Conservation (phyloP, 2,329 filamentous ascomycete genomes). For the Onygenales sp. region DNA sequence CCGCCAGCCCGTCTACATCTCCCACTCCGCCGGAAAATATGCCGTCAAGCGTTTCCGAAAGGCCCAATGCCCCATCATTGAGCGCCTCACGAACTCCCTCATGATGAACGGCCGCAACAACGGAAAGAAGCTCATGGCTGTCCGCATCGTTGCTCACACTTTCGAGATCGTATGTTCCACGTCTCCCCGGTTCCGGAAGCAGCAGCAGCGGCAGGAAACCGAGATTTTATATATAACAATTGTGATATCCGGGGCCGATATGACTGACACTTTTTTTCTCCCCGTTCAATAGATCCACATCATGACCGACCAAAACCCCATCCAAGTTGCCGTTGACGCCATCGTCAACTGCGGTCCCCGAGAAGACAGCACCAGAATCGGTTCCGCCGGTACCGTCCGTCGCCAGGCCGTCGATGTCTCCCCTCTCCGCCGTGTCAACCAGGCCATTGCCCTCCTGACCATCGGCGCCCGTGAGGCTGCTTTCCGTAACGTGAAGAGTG, state of each 20-base stretch:
- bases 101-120: conserved; percentile 99
- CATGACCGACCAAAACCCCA: conserved; percentile 99
- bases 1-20: conserved; percentile 96
- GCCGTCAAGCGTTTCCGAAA: conserved; percentile 99
- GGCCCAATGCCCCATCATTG: conserved; percentile 99
- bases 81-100: conserved; percentile 99
- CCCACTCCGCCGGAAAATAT: conserved; percentile 97
- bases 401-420: conserved; percentile 99
- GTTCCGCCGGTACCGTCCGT: conserved; percentile 98
- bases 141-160: conserved; percentile 96
- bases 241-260: not conserved
- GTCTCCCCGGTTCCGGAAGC: not conserved
- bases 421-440: conserved; percentile 98
- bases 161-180: conserved; percentile 89
- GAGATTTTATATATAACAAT: not conserved
- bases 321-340: conserved; percentile 98
- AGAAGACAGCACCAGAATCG: conserved; percentile 99
- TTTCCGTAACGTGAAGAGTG: conserved; percentile 99
- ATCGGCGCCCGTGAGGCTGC: conserved; percentile 97
- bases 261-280: conserved; percentile 14
- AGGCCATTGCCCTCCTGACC: conserved; percentile 97
- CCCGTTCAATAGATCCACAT: conserved; percentile 72
- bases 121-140: conserved; percentile 99
- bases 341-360: conserved; percentile 99
- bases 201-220: not conserved